Conservation (phyloP, 139 green algal species). For the Dunaliella primolecta region DNA sequence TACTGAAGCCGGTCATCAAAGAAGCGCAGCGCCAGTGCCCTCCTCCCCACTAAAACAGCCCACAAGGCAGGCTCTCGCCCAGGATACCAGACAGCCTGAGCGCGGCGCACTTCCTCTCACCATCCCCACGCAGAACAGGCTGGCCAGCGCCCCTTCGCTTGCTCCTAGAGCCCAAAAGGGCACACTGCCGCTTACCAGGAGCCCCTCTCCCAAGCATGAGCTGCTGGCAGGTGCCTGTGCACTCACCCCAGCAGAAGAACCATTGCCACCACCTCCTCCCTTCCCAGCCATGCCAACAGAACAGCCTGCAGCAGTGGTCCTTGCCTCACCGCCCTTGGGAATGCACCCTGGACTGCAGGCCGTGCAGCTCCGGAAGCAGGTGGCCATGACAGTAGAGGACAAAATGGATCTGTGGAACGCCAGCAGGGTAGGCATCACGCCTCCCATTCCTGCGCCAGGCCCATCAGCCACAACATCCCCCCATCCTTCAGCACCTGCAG, state of each 20-base stretch:
- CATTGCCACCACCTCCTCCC: too few species aligned
- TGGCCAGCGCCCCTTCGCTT: not conserved
- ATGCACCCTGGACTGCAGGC: not conserved
- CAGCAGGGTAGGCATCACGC: not conserved
- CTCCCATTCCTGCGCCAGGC: not conserved
- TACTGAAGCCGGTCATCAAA: too few species aligned
- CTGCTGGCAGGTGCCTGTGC: too few species aligned
- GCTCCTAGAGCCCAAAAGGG: not conserved
- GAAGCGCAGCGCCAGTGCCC: too few species aligned
- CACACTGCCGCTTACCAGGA: not conserved
- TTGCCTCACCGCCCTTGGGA: not conserved
- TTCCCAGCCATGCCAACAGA: too few species aligned
- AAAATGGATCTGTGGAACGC: constrained; percentile 3
- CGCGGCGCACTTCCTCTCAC: too few species aligned
- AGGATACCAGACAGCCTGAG: too few species aligned
- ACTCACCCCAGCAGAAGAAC: too few species aligned
- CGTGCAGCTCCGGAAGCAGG: not conserved
- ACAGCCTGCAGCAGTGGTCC: not conserved
- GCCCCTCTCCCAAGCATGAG: not conserved
- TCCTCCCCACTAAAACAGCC: too few species aligned
- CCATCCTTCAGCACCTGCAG: not conserved
- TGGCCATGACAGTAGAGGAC: not conserved
- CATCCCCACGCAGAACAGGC: not conserved
- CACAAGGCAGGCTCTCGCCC: not conserved
- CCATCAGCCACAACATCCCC: not conserved